Percentiles rank a stretch among this genome's conserved stretches.
phyloP scores from a whole-genome alignment of 345 rosid species.

The Psidium guajava region DNA sequence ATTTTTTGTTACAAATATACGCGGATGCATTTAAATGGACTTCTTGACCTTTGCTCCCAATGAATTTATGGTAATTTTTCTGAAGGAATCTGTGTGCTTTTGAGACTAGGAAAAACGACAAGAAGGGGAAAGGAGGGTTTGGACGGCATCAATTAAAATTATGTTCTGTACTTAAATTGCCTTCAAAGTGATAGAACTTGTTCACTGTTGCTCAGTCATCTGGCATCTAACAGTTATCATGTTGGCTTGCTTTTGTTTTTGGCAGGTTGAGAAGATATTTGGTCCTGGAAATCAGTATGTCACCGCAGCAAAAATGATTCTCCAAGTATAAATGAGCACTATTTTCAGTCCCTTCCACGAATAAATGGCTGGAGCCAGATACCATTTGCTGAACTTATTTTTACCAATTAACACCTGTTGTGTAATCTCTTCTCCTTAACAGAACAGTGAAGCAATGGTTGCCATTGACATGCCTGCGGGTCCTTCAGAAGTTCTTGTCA shows the following conservation, averaged over 20 bases:
- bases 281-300: constrained; percentile 97
- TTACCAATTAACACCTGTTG: background rate
- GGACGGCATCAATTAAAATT: background rate
- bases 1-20: background rate
- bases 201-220: background rate
- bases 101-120: fast-evolving
- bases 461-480: constrained; percentile 99
- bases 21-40: background rate
- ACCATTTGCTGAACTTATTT: background rate
- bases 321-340: constrained; percentile 39
- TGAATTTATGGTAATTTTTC: background rate
- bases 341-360: background rate
- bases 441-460: constrained; percentile 99
- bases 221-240: background rate
- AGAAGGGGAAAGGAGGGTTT: background rate
- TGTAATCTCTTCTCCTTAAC: constrained; percentile 3
- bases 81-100: background rate
- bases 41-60: background rate
- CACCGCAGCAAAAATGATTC: constrained; percentile 95
- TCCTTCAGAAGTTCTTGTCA: constrained; percentile 92
- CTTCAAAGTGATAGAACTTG: background rate
- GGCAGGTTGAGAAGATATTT: constrained; percentile 83
- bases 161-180: background rate
- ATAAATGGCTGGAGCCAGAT: background rate
- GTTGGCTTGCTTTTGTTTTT: background rate